phyloP scores from a whole-genome alignment of 352 stramenopile species.

The Phytophthora tubulina region DNA sequence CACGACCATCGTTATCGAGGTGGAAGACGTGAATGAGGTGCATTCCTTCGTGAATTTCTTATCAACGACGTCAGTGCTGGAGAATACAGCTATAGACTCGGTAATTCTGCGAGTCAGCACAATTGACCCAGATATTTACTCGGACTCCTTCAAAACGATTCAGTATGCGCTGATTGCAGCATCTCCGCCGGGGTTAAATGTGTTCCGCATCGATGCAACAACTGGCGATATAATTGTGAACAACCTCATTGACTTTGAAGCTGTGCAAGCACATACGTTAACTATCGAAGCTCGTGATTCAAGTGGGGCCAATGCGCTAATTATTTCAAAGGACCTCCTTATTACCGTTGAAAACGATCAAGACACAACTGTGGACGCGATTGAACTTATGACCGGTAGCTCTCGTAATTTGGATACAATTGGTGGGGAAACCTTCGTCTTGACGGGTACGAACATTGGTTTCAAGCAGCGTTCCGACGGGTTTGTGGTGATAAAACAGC shows the following conservation, averaged over 20 bases:
- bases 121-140: conserved; percentile 52
- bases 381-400: conserved; percentile 12
- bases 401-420: conserved; percentile 40
- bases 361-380: conserved; percentile 35
- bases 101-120: conserved; percentile 43
- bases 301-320: conserved; percentile 30
- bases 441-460: conserved; percentile 63
- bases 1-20: conserved; percentile 43
- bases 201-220: conserved; percentile 43
- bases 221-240: conserved; percentile 48
- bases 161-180: conserved; percentile 44
- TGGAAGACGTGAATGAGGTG: conserved; percentile 63
- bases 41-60: conserved; percentile 52
- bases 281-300: conserved; percentile 49
- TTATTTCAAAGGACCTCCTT: conserved; percentile 17
- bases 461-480: conserved; percentile 60
- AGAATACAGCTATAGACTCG: conserved; percentile 42
- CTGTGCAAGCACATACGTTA: conserved; percentile 53
- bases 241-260: conserved; percentile 55
- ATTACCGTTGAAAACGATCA: conserved; percentile 27
- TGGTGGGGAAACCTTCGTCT: conserved; percentile 47
- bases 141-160: conserved; percentile 44
- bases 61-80: conserved; percentile 33
- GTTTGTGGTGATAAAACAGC: conserved; percentile 46
- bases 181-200: conserved; percentile 40